Evolutionary conservation across 306 rosid species (phyloP), one percentile per base, ranked within the genome.

Genomic region (Alnus rubra): DNA sequence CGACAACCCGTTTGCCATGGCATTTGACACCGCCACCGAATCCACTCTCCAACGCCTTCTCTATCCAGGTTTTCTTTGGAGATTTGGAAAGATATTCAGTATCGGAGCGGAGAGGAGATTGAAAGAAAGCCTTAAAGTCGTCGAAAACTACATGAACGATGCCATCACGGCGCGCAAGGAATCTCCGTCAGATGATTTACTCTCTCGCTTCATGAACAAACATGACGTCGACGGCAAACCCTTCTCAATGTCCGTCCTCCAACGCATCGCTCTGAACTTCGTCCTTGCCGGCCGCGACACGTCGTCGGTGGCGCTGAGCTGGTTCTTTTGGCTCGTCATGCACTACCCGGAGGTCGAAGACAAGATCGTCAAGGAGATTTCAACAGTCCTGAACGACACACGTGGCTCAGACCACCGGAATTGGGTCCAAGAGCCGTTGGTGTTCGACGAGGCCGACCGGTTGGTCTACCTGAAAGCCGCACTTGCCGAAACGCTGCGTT

Each of bases 251-350:
- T 35, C 79, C 4, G 88, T 85, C 7, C 90, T 95, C 31, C 91
- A 89, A 6, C 95, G 81, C 13, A 91, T 95, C 14, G 97, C 98
- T 0, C 80, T 95, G 45, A 95, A 95, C 86, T 95, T 95, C 82
- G 88, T 95, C 79, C 97, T 95, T 69, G 98, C 98, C 59, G 98
- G 98, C 1, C 89, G 98, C 18, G 98, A 95, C 91, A 95, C 98
- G 3, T 92, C 98, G 0, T 95, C 98, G 0, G 98, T 95, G 42
- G 98, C 98, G 0, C 90, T 95, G 52, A 88, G 93, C 82, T 95
- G 98, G 98, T 92, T 95, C 87, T 95, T 95, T 87, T 88, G 91
- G 93, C 95, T 95, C n/a, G 81, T 95, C 56, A 89, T 90, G 89
- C 86, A 86, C 86, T 85, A 90, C 78, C 95, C 95, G 0, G 28